Evolutionary conservation across 768 basidiomycete species (phyloP), one percentile per base, ranked within the genome.

Genomic region (Lentinula edodes): DNA sequence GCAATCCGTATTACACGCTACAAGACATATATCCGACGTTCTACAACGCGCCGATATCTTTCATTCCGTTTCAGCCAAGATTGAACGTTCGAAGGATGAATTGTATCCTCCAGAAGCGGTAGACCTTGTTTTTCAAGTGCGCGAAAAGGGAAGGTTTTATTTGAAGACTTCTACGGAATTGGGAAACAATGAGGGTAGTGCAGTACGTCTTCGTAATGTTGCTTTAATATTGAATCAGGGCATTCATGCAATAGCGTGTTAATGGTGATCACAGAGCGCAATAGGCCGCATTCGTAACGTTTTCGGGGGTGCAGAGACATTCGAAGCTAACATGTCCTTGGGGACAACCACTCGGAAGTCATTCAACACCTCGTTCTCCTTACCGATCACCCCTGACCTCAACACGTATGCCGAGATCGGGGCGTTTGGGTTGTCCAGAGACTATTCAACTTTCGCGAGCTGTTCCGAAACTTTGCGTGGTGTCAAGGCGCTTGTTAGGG

Each of bases 181-280:
- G 6, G 96, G 97, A 3, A 94, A 96, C 62, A 89, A 88, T 54
- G 97, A 98, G 72, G 96, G 92, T 10, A 94, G 78, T 60, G 94
- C 93, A n/a, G 95, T 94, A 69, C 70, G 92, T 82, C 28, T 6
- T 52, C 52, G 20, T 8, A 10, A 13, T 23, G 18, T 48, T 23
- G 8, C 18, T 48, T 28, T 28, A 23, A 35, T 51, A 59, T 39
- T 57, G 8, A 50, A 48, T 35, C n/a, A 59, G 28, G 39, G 20
- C 15, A 45, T 46, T 62, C 32, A 28, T 28, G 28, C 28, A 28
- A 28, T 28, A 28, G 28, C 28, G 28, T 28, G 28, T 28, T 4
- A 28, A 28, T 54, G 53, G 52, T 18, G 18, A 52, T 48, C 42
- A 5, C 62, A 78, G 94, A 90, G 88, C 59, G 83, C 89, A 43